A percentile compares a stretch with the other conserved stretches of the same genome.
These are phyloP conservation scores for Monosporascus sp. DNA, from an alignment of 2,329 filamentous ascomycete species.

Conservation along the genomic window DNA sequence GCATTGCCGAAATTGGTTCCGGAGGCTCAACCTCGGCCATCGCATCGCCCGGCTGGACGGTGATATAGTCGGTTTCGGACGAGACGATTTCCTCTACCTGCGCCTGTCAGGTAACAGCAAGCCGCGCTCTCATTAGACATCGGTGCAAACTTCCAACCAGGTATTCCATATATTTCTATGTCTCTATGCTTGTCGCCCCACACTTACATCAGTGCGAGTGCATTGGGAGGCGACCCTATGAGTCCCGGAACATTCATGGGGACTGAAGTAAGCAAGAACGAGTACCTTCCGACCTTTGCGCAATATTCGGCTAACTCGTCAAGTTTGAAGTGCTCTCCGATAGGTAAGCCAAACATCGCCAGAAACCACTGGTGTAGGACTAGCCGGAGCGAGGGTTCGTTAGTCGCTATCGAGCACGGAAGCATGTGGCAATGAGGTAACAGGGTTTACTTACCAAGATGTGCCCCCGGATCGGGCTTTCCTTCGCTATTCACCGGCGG, in stretches of 20 bases:
- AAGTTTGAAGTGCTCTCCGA: slow-evolving; percentile 19
- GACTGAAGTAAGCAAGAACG: slow-evolving; percentile 36
- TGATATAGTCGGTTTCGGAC: slow-evolving; percentile 14
- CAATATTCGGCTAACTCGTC: slow-evolving; percentile 21
- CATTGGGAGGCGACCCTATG: slow-evolving; percentile 34
- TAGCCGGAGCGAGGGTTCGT: neutral
- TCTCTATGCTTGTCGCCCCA: neutral
- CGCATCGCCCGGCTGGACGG: slow-evolving; percentile 39
- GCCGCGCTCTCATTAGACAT: too few relatives aligned
- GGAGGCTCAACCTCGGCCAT: slow-evolving; percentile 20
- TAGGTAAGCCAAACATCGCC: slow-evolving; percentile 4
- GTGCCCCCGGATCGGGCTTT: neutral
- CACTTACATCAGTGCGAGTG: slow-evolving; percentile 29
- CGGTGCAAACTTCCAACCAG: too few relatives aligned
- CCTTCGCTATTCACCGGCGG: slow-evolving; percentile 28
- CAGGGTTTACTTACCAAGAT: slow-evolving; percentile 3
- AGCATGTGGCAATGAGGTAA: neutral
- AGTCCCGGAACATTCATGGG: slow-evolving; percentile 35
- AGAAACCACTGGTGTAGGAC: slow-evolving; percentile 6
- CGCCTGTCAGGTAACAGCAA: too few relatives aligned
- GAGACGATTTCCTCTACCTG: neutral
- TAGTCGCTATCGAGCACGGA: neutral
- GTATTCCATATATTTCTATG: neutral
- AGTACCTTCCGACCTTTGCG: slow-evolving; percentile 29
- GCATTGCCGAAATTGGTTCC: slow-evolving; percentile 42